A percentile compares a stretch with the other conserved stretches of the same genome.
Conservation (phyloP, 192 early-diverging fungal genomes). For the Rhizoclosmatium sp. region DNA sequence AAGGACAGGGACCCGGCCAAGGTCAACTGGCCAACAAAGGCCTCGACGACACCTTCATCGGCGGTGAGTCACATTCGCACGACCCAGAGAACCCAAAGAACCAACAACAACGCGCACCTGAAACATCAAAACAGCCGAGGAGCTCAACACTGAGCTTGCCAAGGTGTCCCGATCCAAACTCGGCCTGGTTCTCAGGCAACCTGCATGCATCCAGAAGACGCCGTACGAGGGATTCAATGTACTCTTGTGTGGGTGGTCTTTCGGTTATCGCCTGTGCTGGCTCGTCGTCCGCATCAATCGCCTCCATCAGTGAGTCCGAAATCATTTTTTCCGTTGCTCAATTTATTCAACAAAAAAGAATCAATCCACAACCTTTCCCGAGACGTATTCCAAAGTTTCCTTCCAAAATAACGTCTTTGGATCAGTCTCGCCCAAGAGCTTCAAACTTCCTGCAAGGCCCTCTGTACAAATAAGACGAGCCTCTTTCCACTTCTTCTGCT, state of each 20-base stretch:
- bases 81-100: background rate
- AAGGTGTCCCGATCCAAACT: background rate
- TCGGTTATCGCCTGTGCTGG: too few relatives aligned
- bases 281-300: too few relatives aligned
- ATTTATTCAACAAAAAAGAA: too few relatives aligned
- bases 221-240: background rate
- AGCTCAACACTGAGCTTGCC: background rate
- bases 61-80: background rate
- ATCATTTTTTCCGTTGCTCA: too few relatives aligned
- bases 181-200: background rate
- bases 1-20: background rate
- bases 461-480: too few relatives aligned
- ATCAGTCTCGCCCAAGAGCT: too few relatives aligned
- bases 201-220: background rate
- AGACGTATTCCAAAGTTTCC: too few relatives aligned
- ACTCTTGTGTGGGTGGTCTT: background rate
- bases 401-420: too few relatives aligned
- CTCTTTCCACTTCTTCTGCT: too few relatives aligned
- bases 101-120: background rate
- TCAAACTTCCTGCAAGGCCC: too few relatives aligned
- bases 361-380: too few relatives aligned
- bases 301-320: too few relatives aligned
- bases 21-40: background rate
- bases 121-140: background rate
- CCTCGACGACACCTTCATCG: constrained; percentile 13